Conservation (phyloP, 805 yeast genomes). For the Candida sonorensis region DNA sequence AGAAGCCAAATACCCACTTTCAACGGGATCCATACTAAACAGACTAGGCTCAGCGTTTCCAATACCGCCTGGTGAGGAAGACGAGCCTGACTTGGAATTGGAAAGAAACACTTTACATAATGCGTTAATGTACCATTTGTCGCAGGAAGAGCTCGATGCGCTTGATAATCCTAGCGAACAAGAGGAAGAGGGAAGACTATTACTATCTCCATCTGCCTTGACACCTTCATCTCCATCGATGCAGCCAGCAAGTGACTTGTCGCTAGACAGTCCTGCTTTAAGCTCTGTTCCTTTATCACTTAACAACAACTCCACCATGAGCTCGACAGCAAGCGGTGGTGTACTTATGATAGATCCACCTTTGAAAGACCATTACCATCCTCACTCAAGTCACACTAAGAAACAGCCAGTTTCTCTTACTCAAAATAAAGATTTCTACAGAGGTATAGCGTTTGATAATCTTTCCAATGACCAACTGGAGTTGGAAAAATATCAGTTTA, state of each 20-base stretch:
- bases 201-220: slow-evolving; percentile 8
- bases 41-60: slow-evolving; percentile 1
- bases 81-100: slow-evolving; percentile 21
- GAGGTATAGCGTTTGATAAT: slow-evolving; percentile 37
- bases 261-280: too few relatives aligned
- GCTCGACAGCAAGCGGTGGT: neutral
- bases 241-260: neutral
- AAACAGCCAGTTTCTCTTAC: slow-evolving; percentile 3
- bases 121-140: slow-evolving; percentile 21
- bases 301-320: neutral
- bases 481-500: slow-evolving; percentile 26
- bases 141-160: slow-evolving; percentile 12
- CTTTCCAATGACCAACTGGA: slow-evolving; percentile 28
- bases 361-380: neutral
- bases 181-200: slow-evolving; percentile 8
- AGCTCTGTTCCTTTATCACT: neutral
- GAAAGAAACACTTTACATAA: slow-evolving; percentile 24
- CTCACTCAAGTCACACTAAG: neutral
- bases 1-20: too few relatives aligned
- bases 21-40: too few relatives aligned
- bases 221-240: neutral
- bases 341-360: slow-evolving; percentile 1
- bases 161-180: slow-evolving; percentile 5
- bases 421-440: slow-evolving; percentile 15
- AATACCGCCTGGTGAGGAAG: slow-evolving; percentile 5